Conservation (phyloP, 768 basidiomycete species). For the Tulasnella sp. region DNA sequence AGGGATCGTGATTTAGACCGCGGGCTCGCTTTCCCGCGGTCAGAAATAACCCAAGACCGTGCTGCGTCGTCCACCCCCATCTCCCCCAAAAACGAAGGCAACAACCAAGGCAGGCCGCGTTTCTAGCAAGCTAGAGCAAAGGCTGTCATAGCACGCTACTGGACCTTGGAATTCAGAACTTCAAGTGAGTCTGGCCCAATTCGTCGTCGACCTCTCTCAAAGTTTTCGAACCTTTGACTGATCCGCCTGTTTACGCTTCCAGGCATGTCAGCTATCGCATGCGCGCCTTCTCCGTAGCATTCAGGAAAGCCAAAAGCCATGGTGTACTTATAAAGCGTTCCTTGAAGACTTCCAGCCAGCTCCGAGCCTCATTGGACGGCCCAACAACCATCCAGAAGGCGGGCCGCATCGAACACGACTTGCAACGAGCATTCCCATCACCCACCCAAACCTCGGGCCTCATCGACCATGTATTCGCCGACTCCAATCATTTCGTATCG, state of each 20-base stretch:
- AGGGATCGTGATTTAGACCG: constrained; percentile 28
- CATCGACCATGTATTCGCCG: neutral
- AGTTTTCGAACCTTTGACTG: neutral
- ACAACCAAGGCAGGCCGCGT: neutral
- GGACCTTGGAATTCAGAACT: neutral
- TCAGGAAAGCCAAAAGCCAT: neutral
- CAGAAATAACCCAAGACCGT: neutral
- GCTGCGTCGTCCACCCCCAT: neutral
- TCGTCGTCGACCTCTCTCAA: neutral
- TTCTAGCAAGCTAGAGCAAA: neutral
- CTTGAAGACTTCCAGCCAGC: neutral
- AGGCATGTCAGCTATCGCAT: constrained; percentile 20
- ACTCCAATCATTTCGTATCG: neutral
- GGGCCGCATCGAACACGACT: neutral
- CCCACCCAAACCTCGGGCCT: neutral
- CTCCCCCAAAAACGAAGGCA: neutral
- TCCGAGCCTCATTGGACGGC: neutral
- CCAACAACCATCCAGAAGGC: neutral
- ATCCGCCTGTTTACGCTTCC: neutral
- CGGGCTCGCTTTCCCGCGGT: neutral
- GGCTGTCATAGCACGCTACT: neutral
- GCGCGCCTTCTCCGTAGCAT: constrained; percentile 14
- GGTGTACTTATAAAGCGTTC: constrained; percentile 1
- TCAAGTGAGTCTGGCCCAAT: neutral
- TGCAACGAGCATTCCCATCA: neutral